A percentile compares a stretch with the other conserved stretches of the same genome.
These are phyloP conservation scores for Albophoma yamanashiensis DNA, from an alignment of 2,329 filamentous ascomycete genomes.

Conservation along the genomic window DNA sequence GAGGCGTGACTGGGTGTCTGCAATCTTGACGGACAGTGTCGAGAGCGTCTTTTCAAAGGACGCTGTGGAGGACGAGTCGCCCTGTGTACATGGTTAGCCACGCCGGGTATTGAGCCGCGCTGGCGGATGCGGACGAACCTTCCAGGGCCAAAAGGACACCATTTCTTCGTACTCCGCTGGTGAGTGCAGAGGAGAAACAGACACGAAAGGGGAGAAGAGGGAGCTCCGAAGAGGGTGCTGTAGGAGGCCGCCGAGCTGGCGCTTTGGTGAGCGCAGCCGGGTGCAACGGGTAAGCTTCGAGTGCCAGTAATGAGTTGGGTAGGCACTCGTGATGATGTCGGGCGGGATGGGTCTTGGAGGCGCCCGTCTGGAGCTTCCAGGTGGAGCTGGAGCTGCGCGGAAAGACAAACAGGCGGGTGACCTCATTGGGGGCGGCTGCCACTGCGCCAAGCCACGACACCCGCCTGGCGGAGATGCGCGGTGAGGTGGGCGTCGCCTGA, in stretches of 20 bases:
- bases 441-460: background rate
- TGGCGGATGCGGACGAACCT: conserved; percentile 4
- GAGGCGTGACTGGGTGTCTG: conserved; percentile 59
- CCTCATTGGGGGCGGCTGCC: background rate
- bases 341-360: background rate
- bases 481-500: background rate
- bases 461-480: too few species aligned
- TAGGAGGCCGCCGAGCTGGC: background rate
- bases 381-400: background rate
- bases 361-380: background rate
- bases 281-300: background rate
- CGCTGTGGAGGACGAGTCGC: conserved; percentile 70
- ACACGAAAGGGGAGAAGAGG: background rate
- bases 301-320: background rate
- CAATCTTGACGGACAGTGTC: conserved; percentile 71
- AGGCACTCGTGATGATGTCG: background rate
- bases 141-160: conserved; percentile 13
- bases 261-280: background rate
- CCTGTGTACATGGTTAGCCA: conserved; percentile 36
- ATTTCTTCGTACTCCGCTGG: conserved; percentile 1
- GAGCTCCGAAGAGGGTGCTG: background rate
- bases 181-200: background rate
- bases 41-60: conserved; percentile 90
- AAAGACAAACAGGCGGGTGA: background rate
- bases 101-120: background rate